Base-by-base conservation (phyloP, 306 rosid species). In the Nissolia schottii region DNA sequence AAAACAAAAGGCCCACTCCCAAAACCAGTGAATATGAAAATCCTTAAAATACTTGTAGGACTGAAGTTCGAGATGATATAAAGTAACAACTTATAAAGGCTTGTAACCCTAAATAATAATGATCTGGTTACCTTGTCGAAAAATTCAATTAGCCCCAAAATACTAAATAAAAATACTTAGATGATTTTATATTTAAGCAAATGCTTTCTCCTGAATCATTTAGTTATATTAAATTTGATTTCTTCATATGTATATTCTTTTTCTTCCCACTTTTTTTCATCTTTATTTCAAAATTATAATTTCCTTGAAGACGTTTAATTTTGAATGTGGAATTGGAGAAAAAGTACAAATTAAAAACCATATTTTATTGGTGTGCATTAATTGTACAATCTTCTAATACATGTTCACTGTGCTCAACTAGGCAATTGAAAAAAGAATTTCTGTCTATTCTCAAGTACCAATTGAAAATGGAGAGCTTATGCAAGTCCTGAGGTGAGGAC, bases 381-480 rank as follows among this genome's bases (percentile, higher is more conserved):
- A 53, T 38, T 62, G 55, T 64, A 50, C 45, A 24, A 28, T 59
- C n/a, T 57, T 48, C 80, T 82, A 67, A 75, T 71, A 64, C 45
- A 48, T 73, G 71, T 74, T 76, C 48, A 23, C 35, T 73, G 69
- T 78, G 77, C 83, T 74, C 53, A 50, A 60, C 80, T 64, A 94
- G 98, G 98, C 97, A 63, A 94, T 94, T 38, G 99, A 94, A 84
- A 94, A 91, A 85, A 87, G 99, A 71, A 89, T 94, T 75, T 84
- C 99, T 54, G 84, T 94, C 85, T 91, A 83, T 80, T 83, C 99
- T 46, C 99, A 94, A 94, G 46, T 91, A 34, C 99, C 99, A 35
- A 10, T 85, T 60, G 99, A 94, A 84, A 85, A 94, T 76, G 99
- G 99, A 59, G 99, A 94, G 84, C 92, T 86, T 60, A 82, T 94